Evolutionary conservation across 2,329 filamentous ascomycete genomes (phyloP), one percentile per base, ranked within the genome.

Genomic region (Phyllachora maydis): DNA sequence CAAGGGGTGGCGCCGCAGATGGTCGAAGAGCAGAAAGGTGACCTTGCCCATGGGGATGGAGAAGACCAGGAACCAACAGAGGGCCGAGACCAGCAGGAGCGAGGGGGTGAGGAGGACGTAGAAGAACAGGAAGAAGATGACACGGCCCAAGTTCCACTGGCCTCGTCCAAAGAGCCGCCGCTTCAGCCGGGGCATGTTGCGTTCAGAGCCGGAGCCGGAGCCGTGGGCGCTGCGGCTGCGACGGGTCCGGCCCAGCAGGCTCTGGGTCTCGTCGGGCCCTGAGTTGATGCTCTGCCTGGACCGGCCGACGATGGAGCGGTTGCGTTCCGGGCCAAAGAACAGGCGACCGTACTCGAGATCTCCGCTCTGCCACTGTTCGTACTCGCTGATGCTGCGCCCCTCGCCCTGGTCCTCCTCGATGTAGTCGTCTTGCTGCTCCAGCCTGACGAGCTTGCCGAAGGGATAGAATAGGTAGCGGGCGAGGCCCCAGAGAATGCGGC

Each of bases 1-100:
- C 19, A 98, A 56, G 11, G 88, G 88, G 47, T 95, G 88, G 22
- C 88, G 74, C 25, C 85, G 71, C 13, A 98, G 63, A 45, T 98
- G 90, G 46, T 85, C 73, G 42, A 92, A 78, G 9, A 98, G 56
- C 27, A 95, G 65, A 31, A 85, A 63, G 3, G 82, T 91, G 19
- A 92, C 78, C 43, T 90, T 91, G 37, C 83, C 90, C 88, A 98
- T 98, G 6, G 88, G 90, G 25, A 98, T 98, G 57, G 72, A 83
- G 52, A 98, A 98, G 28, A 98, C 88, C 34, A 95, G 49, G 40
- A 98, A 73, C 83, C 85, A 98, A 52, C 88, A 98, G 29, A 91
- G 64, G 14, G 65, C 67, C 6, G 82, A 92, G 17, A 88, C 82
- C 20, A 91, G 39, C 35, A 95, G 72, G 33, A 95, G 62, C 11